A percentile compares a stretch with the other conserved stretches of the same genome.
These are phyloP conservation scores for Ustilago curta DNA, from an alignment of 1,284 basidiomycete species.

Conservation along the genomic window DNA sequence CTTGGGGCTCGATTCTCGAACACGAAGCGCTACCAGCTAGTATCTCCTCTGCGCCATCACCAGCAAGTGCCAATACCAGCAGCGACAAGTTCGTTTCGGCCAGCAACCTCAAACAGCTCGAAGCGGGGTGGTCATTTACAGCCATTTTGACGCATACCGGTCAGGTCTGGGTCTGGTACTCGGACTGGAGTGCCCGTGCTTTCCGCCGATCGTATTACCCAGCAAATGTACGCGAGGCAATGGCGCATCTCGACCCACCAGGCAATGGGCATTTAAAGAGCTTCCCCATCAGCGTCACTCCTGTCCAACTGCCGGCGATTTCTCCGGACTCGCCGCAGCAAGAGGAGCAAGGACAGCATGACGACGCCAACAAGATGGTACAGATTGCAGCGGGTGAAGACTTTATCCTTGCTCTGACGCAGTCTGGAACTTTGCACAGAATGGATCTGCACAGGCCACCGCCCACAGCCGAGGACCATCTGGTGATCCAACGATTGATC, in stretches of 20 bases:
- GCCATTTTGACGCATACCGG: conserved; percentile 26
- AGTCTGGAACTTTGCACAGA: conserved; percentile 34
- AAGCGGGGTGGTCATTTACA: conserved; percentile 57
- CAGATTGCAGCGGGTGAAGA: conserved; percentile 55
- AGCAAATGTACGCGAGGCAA: neutral
- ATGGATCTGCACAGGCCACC: conserved; percentile 25
- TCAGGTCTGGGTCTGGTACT: conserved; percentile 27
- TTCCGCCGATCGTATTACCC: conserved; percentile 15
- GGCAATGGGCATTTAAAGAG: conserved; percentile 6
- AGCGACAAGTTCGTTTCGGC: neutral
- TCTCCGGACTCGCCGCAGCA: neutral
- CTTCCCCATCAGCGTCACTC: conserved; percentile 17
- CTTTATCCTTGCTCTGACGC: conserved; percentile 53
- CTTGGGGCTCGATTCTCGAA: conserved; percentile 38
- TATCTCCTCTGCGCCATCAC: neutral
- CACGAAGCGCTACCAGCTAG: conserved; percentile 14
- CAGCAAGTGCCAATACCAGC: neutral
- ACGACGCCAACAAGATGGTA: conserved; percentile 6
- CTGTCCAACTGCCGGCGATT: conserved; percentile 16
- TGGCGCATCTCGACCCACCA: conserved; percentile 14
- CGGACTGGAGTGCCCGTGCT: conserved; percentile 14
- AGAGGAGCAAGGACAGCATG: neutral
- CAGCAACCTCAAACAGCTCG: conserved; percentile 42
- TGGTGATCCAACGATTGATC: neutral
- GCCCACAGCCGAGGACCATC: neutral